Conservation (phyloP, 2,329 filamentous ascomycete genomes). For the Talaromyces amestolkiae region DNA sequence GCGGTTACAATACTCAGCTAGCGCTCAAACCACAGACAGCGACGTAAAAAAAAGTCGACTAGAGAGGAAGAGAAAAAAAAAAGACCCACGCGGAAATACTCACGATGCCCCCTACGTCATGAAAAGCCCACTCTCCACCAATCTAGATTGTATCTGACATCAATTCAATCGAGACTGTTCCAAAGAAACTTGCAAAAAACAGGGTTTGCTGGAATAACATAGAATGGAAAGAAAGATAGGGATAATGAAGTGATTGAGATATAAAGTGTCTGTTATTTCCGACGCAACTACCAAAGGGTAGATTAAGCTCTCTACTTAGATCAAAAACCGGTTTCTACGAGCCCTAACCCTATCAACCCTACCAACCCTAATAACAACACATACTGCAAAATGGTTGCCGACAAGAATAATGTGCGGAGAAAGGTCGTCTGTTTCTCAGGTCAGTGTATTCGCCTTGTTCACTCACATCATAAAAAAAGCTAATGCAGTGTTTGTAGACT, state of each 20-base stretch:
- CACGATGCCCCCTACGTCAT: conserved; percentile 14
- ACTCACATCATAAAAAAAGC: not conserved
- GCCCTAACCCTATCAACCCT: conserved; percentile 9
- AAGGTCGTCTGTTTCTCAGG: conserved; percentile 16
- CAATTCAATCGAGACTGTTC: not conserved
- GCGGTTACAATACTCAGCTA: not conserved
- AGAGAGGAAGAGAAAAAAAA: not conserved
- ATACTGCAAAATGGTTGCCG: conserved; percentile 3
- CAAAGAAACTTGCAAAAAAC: not conserved
- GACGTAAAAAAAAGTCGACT: not conserved
- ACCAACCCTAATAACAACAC: not conserved
- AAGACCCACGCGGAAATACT: conserved; percentile 5
- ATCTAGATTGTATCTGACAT: not conserved
- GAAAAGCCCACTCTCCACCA: not conserved
- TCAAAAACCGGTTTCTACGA: not conserved
- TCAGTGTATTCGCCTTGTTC: not conserved
- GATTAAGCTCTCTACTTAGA: not conserved
- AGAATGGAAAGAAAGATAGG: not conserved
- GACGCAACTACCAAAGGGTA: too few relatives aligned
- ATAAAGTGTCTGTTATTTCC: not conserved
- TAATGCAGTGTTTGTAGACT: conserved; percentile 50
- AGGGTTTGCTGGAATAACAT: not conserved
- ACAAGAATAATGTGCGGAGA: conserved; percentile 8
- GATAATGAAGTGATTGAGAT: not conserved
- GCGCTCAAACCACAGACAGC: not conserved